These are phyloP conservation scores for Phytophthora sp. DNA, from an alignment of 352 stramenopile genomes.

Conservation along the genomic window DNA sequence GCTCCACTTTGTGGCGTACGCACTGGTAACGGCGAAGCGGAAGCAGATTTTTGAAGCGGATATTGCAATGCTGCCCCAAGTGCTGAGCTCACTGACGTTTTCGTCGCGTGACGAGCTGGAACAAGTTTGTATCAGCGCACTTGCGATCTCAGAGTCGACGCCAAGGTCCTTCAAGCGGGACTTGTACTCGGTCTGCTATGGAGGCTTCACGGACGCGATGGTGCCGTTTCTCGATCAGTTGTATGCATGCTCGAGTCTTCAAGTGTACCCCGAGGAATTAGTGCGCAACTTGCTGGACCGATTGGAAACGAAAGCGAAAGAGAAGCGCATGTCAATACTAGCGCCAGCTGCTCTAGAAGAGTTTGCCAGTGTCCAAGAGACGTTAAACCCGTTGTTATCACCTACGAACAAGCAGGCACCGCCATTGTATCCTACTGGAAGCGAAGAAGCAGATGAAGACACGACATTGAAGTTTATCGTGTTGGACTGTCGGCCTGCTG, in stretches of 20 bases:
- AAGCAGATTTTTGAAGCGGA: slow-evolving; percentile 68
- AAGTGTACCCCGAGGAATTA: slow-evolving; percentile 85
- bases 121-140: slow-evolving; percentile 55
- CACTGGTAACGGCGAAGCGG: slow-evolving; percentile 70
- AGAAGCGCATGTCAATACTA: slow-evolving; percentile 22
- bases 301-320: slow-evolving; percentile 35
- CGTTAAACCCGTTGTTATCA: slow-evolving; percentile 49
- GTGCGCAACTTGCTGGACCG: slow-evolving; percentile 77
- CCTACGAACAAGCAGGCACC: slow-evolving; percentile 11
- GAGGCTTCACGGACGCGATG: slow-evolving; percentile 69
- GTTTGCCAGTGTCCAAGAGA: slow-evolving; percentile 3
- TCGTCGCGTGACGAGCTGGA: slow-evolving; percentile 60
- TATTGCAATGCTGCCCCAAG: slow-evolving; percentile 79
- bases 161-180: slow-evolving; percentile 83
- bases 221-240: slow-evolving; percentile 75
- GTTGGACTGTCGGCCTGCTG: slow-evolving; percentile 76
- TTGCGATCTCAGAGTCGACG: slow-evolving; percentile 66
- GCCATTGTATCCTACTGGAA: slow-evolving; percentile 22
- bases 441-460: slow-evolving; percentile 31
- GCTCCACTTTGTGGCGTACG: slow-evolving; percentile 90
- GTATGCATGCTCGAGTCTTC: slow-evolving; percentile 74
- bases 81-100: slow-evolving; percentile 81
- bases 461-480: slow-evolving; percentile 69
- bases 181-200: slow-evolving; percentile 85
- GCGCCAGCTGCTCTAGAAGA: slow-evolving; percentile 16